A percentile compares a stretch with the other conserved stretches of the same genome.
These are phyloP conservation scores for Metschnikowia anglica DNA, from an alignment of 805 yeast species.

Conservation along the genomic window DNA sequence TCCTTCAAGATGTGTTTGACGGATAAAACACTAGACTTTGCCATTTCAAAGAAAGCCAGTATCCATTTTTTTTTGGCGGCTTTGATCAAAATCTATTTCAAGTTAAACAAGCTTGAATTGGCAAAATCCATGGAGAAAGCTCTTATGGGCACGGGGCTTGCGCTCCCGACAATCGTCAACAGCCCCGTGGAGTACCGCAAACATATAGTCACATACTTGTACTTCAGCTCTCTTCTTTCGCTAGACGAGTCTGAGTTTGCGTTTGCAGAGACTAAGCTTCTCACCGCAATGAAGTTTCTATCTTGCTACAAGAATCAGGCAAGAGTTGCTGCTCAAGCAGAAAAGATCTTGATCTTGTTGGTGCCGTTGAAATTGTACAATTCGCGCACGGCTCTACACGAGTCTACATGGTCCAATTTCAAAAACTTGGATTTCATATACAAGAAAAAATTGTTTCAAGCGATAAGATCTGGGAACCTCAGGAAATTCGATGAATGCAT, in stretches of 20 bases:
- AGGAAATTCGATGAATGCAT: slow-evolving; percentile 48
- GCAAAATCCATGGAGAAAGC: slow-evolving; percentile 76
- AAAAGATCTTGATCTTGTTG: slow-evolving; percentile 55
- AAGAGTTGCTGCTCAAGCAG: slow-evolving; percentile 29
- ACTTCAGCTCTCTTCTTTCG: slow-evolving; percentile 65
- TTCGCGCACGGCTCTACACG: slow-evolving; percentile 46
- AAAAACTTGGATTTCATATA: slow-evolving; percentile 47
- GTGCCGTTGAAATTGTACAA: slow-evolving; percentile 62
- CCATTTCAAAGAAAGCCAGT: slow-evolving; percentile 54
- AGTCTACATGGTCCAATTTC: slow-evolving; percentile 36
- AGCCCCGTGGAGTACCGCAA: slow-evolving; percentile 38
- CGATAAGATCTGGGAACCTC: slow-evolving; percentile 57
- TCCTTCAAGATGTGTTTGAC: slow-evolving; percentile 76
- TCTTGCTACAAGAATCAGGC: slow-evolving; percentile 23
- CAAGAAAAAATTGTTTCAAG: slow-evolving; percentile 44
- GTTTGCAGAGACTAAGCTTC: slow-evolving; percentile 51
- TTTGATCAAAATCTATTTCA: slow-evolving; percentile 67
- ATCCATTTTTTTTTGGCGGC: slow-evolving; percentile 70
- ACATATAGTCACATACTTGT: slow-evolving; percentile 54
- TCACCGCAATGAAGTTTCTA: slow-evolving; percentile 46
- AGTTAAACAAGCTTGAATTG: slow-evolving; percentile 63
- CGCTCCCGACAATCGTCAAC: slow-evolving; percentile 45
- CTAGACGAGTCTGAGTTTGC: slow-evolving; percentile 63
- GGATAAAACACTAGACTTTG: slow-evolving; percentile 61
- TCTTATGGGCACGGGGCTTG: slow-evolving; percentile 49